phyloP scores from a whole-genome alignment of 2,329 filamentous ascomycete genomes.

The Colletotrichum sp. region DNA sequence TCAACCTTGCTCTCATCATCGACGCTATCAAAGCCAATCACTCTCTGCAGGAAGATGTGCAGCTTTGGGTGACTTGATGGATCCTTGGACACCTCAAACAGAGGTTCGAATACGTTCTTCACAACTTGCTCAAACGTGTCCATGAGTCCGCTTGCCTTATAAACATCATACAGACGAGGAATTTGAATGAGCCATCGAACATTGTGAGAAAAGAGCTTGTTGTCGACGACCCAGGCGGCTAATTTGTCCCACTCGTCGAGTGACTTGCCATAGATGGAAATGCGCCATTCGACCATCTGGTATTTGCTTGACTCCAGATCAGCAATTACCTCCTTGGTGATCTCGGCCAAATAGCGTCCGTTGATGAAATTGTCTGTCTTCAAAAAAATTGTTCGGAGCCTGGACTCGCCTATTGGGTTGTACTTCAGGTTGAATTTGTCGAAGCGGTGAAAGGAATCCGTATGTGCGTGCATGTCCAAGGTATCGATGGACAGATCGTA shows the following conservation, averaged over 20 bases:
- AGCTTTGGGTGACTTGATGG: conserved; percentile 89
- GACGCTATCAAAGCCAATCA: conserved; percentile 96
- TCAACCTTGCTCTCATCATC: conserved; percentile 98
- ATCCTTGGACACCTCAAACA: conserved; percentile 93
- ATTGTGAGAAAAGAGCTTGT: conserved; percentile 97
- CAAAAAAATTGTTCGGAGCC: conserved; percentile 94
- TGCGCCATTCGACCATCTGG: conserved; percentile 99
- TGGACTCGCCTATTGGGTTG: conserved; percentile 95
- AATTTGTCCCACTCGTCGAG: conserved; percentile 98
- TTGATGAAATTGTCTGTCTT: conserved; percentile 99
- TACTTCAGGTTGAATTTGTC: conserved; percentile 99
- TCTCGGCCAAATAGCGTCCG: conserved; percentile 93
- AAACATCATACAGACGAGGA: conserved; percentile 92
- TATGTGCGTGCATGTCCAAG: conserved; percentile 98
- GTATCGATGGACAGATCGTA: conserved; percentile 99
- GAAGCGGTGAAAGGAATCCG: conserved; percentile 97
- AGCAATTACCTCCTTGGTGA: conserved; percentile 96
- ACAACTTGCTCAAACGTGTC: conserved; percentile 89
- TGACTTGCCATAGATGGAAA: conserved; percentile 93
- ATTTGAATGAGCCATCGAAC: conserved; percentile 97
- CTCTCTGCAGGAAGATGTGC: conserved; percentile 91
- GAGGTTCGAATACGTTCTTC: conserved; percentile 87
- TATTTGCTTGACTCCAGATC: conserved; percentile 99
- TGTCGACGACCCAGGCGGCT: conserved; percentile 95
- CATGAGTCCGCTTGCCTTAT: conserved; percentile 88